Evolutionary conservation across 257 asterid genomes (phyloP).

Genomic region (Gentiana dahurica): DNA sequence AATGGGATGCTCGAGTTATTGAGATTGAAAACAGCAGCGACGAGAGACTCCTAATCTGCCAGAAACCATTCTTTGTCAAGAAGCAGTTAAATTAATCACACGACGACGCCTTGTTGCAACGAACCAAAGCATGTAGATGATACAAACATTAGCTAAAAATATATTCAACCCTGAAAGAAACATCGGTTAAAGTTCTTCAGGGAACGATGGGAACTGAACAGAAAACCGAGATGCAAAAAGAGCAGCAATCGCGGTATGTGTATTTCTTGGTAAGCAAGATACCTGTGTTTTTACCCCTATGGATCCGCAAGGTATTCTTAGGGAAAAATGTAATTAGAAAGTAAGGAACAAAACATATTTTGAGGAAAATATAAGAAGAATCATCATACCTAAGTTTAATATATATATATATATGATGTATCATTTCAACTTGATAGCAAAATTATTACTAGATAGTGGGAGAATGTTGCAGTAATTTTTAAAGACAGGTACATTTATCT

Average conservation of each 20-base stretch:
- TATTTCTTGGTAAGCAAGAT: slow-evolving; percentile 6
- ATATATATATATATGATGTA: slow-evolving; percentile 22
- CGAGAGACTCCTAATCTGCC: slow-evolving; percentile 90
- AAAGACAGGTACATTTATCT: slow-evolving; percentile 1
- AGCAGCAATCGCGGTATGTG: neutral
- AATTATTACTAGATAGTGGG: slow-evolving; percentile 24
- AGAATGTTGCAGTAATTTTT: slow-evolving; percentile 23
- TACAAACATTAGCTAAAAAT: slow-evolving; percentile 27
- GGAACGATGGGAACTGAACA: slow-evolving; percentile 25
- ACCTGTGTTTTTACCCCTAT: slow-evolving; percentile 22
- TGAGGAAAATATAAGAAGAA: slow-evolving; percentile 23
- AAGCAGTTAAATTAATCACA: slow-evolving; percentile 47
- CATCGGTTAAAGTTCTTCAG: slow-evolving; percentile 21
- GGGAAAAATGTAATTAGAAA: slow-evolving; percentile 52
- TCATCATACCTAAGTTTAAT: slow-evolving; percentile 15
- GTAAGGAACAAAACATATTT: slow-evolving; percentile 13
- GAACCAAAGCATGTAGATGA: slow-evolving; percentile 24
- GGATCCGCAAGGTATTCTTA: slow-evolving; percentile 66
- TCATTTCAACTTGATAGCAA: slow-evolving; percentile 21
- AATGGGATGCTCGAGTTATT: slow-evolving; percentile 95
- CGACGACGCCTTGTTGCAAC: slow-evolving; percentile 3
- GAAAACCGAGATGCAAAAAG: slow-evolving; percentile 20
- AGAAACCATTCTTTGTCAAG: slow-evolving; percentile 64
- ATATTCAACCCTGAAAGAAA: slow-evolving; percentile 19
- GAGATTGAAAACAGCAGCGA: slow-evolving; percentile 79